Percentiles rank a stretch among this genome's conserved stretches.
Evolutionary conservation across 108 stramenopile genomes (phyloP).

Genomic region (Cyclotella cryptica): DNA sequence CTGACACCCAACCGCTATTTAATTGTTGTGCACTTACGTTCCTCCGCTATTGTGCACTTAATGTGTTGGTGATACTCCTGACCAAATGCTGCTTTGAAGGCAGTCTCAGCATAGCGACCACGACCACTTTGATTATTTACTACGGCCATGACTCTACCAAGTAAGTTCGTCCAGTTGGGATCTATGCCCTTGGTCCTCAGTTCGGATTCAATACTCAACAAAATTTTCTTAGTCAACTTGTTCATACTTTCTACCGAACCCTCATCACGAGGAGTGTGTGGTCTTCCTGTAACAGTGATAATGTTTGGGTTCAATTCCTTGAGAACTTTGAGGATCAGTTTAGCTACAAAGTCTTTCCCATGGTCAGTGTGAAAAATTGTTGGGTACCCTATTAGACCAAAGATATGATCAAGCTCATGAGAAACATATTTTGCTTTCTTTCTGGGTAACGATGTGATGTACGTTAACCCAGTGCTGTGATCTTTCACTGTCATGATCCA

Average conservation of each 20-base stretch:
- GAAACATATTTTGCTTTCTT: background rate
- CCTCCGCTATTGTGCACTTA: background rate
- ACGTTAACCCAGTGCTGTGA: slow-evolving; percentile 1
- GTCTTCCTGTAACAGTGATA: slow-evolving; percentile 19
- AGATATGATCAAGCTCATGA: no score
- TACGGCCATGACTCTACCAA: slow-evolving; percentile 12
- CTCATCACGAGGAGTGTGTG: slow-evolving; percentile 26
- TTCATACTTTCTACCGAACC: slow-evolving; percentile 13
- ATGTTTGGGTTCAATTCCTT: no score
- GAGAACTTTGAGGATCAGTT: no score
- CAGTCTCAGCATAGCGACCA: background rate
- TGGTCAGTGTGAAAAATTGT: slow-evolving; percentile 29
- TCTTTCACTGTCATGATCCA: slow-evolving; percentile 1
- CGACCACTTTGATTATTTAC: slow-evolving; percentile 4
- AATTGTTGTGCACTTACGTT: background rate
- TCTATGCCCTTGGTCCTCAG: background rate
- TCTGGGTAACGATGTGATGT: background rate
- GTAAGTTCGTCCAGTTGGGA: slow-evolving; percentile 13
- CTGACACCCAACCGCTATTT: background rate
- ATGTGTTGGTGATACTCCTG: slow-evolving; percentile 3
- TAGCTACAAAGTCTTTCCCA: slow-evolving; percentile 17
- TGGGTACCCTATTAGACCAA: background rate
- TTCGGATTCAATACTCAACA: slow-evolving; percentile 1
- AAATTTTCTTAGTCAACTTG: slow-evolving; percentile 20
- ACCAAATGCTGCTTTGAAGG: slow-evolving; percentile 21